A percentile compares a stretch with the other conserved stretches of the same genome.
Conservation (phyloP, 495 filamentous ascomycete genomes). For the Penicillium herquei region DNA sequence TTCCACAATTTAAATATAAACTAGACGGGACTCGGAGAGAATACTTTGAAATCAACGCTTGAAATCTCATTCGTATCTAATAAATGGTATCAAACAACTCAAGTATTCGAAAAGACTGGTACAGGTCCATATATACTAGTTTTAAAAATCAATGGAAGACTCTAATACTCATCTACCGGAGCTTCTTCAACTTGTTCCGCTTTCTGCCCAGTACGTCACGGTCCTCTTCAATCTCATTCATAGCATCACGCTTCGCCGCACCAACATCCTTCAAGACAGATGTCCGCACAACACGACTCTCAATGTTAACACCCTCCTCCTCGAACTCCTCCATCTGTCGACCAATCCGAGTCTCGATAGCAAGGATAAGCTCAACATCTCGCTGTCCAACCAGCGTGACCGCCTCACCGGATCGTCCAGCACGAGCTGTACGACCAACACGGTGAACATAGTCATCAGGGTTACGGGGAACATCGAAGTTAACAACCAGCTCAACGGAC, state of each 20-base stretch:
- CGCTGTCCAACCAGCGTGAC: slow-evolving; percentile 90
- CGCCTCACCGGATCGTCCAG: slow-evolving; percentile 75
- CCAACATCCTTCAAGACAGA: slow-evolving; percentile 78
- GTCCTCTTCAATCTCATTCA: slow-evolving; percentile 87
- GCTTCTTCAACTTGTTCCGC: slow-evolving; percentile 47
- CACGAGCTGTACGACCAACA: slow-evolving; percentile 91
- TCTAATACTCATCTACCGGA: slow-evolving; percentile 24
- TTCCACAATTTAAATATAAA: too few species aligned
- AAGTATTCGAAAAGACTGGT: neutral
- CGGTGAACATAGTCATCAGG: slow-evolving; percentile 98
- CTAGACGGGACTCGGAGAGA: too few species aligned
- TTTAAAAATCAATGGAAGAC: neutral
- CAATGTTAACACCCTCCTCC: slow-evolving; percentile 88
- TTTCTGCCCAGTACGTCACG: slow-evolving; percentile 67
- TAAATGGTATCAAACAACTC: slow-evolving; percentile 14
- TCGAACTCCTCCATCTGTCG: slow-evolving; percentile 75
- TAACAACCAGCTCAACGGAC: slow-evolving; percentile 83
- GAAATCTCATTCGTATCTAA: slow-evolving; percentile 1
- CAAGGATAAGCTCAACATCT: slow-evolving; percentile 81
- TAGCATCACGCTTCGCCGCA: slow-evolving; percentile 85
- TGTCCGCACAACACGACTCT: slow-evolving; percentile 78
- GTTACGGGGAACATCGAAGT: slow-evolving; percentile 92
- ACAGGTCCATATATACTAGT: slow-evolving; percentile 2
- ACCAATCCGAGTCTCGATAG: slow-evolving; percentile 83
- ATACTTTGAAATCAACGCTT: neutral